Percentiles rank a stretch among this genome's conserved stretches.
Conservation (phyloP, 164 flowering plant species). For the Protea cynaroides region DNA sequence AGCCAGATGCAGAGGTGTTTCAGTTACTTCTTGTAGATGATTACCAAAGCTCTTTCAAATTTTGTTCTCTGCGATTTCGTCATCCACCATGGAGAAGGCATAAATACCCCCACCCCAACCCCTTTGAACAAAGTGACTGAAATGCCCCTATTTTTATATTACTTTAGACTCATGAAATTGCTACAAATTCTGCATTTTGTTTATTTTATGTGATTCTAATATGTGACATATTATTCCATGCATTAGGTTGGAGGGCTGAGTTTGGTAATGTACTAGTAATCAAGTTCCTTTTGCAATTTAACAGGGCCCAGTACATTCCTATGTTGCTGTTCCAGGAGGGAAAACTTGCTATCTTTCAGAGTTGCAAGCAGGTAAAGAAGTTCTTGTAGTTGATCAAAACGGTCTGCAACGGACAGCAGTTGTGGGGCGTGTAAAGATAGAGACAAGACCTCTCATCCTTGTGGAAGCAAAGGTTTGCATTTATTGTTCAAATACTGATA, state of each 20-base stretch:
- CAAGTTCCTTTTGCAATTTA: slow-evolving; percentile 10
- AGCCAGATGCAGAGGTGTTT: background rate
- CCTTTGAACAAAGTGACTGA: too few relatives aligned
- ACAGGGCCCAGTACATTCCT: slow-evolving; percentile 95
- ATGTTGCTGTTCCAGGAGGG: slow-evolving; percentile 86
- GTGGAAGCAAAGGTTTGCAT: slow-evolving; percentile 77
- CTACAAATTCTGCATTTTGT: background rate
- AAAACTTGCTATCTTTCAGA: slow-evolving; percentile 88
- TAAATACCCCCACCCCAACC: too few relatives aligned
- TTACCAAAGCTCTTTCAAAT: background rate
- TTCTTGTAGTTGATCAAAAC: slow-evolving; percentile 63
- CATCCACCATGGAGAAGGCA: too few relatives aligned
- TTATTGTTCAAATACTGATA: background rate
- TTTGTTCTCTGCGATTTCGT: background rate
- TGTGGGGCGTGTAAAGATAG: slow-evolving; percentile 91
- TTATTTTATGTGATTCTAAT: background rate
- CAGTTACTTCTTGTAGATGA: background rate
- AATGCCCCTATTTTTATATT: too few relatives aligned
- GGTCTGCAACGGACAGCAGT: slow-evolving; percentile 73
- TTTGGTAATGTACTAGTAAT: background rate
- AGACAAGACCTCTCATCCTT: slow-evolving; percentile 74
- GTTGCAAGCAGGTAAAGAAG: slow-evolving; percentile 73
- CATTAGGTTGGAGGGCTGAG: background rate
- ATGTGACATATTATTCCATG: background rate
- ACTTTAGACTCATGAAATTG: background rate